Percentiles rank a stretch among this genome's conserved stretches.
Conservation (phyloP, 371 early-diverging fungal genomes). For the Mortierella sp. region DNA sequence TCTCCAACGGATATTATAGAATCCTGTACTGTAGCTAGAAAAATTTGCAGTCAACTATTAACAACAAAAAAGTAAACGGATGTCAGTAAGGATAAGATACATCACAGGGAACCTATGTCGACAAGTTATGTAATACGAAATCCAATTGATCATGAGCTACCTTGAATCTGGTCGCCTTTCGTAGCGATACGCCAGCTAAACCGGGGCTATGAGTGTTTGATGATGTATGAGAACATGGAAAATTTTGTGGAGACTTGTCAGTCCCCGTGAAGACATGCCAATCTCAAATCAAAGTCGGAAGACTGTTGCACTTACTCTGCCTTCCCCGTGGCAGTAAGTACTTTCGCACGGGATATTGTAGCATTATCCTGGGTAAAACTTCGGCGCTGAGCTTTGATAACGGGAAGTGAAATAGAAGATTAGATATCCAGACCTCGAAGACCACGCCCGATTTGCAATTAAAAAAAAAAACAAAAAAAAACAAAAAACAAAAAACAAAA, state of each 20-base stretch:
- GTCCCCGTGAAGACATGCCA: too few relatives aligned
- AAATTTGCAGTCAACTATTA: slow-evolving; percentile 30
- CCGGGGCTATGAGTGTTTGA: too few relatives aligned
- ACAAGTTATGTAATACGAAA: too few relatives aligned
- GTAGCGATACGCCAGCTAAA: too few relatives aligned
- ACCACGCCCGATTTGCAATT: too few relatives aligned
- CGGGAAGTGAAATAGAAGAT: background rate
- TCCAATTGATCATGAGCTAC: background rate
- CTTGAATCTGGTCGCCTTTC: too few relatives aligned
- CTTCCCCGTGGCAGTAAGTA: slow-evolving; percentile 11
- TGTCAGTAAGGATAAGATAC: background rate
- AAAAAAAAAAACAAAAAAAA: too few relatives aligned
- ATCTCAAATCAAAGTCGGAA: too few relatives aligned
- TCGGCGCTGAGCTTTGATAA: background rate
- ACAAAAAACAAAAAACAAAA: background rate
- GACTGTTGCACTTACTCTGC: slow-evolving; percentile 14
- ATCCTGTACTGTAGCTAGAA: slow-evolving; percentile 31
- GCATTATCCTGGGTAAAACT: slow-evolving; percentile 15
- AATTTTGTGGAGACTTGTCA: too few relatives aligned
- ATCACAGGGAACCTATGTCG: too few relatives aligned
- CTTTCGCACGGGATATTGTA: slow-evolving; percentile 6
- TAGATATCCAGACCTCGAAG: background rate
- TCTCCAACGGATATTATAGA: slow-evolving; percentile 40
- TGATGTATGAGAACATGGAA: too few relatives aligned
- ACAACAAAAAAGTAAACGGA: background rate